phyloP scores from a whole-genome alignment of 352 stramenopile species.

The Peronospora destructor region DNA sequence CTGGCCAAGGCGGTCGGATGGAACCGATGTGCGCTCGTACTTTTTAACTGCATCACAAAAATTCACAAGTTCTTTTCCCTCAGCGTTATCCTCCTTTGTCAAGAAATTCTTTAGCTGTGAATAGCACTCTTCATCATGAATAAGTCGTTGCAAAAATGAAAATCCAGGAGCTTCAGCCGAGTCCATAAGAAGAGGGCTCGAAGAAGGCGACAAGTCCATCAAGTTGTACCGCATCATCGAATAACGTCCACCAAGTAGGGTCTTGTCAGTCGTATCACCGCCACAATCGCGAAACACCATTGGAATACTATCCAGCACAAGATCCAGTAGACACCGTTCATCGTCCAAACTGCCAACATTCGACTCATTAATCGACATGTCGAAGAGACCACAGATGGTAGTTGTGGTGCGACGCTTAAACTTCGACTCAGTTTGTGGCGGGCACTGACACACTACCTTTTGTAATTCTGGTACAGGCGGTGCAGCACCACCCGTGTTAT shows the following conservation, averaged over 20 bases:
- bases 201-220: constrained; percentile 43
- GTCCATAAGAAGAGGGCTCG: constrained; percentile 56
- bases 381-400: constrained; percentile 67
- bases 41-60: constrained; percentile 83
- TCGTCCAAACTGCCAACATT: constrained; percentile 77
- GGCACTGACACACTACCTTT: constrained; percentile 28
- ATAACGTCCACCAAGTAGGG: constrained; percentile 71
- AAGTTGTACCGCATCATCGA: constrained; percentile 67
- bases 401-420: constrained; percentile 31
- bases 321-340: constrained; percentile 67
- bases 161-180: constrained; percentile 59
- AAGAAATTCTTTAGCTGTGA: constrained; percentile 72
- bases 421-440: constrained; percentile 26
- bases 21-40: constrained; percentile 61
- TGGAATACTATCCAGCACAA: constrained; percentile 79
- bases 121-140: constrained; percentile 87
- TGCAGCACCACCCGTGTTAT: constrained; percentile 30
- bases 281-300: constrained; percentile 84
- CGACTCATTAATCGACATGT: constrained; percentile 61
- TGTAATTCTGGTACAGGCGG: constrained; percentile 19
- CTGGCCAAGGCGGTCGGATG: constrained; percentile 66
- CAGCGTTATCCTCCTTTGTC: constrained; percentile 43
- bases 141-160: constrained; percentile 80
- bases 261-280: constrained; percentile 83
- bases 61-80: constrained; percentile 64